A percentile compares a stretch with the other conserved stretches of the same genome.
These are phyloP conservation scores for Acer saccharum DNA, from an alignment of 345 rosid genomes.

Conservation along the genomic window DNA sequence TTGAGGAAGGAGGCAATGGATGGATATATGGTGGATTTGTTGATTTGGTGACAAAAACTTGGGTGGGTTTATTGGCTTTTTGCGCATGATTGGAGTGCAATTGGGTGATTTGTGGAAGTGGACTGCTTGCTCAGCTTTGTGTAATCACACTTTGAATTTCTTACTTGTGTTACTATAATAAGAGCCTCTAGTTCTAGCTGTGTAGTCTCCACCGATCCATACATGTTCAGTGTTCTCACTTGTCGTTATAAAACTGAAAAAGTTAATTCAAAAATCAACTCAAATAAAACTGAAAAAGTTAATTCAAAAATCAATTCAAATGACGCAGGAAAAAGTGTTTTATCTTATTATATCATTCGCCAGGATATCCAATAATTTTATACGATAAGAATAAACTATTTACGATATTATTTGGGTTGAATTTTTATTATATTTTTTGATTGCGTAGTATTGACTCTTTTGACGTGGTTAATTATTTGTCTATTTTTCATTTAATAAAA, in stretches of 20 bases:
- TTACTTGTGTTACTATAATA: neutral
- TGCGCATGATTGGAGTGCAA: conserved; percentile 16
- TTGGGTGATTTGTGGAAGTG: conserved; percentile 1
- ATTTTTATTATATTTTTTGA: no score
- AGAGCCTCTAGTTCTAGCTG: neutral
- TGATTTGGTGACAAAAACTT: conserved; percentile 13
- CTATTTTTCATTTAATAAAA: no score
- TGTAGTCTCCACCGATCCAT: neutral
- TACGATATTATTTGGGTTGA: no score
- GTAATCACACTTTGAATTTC: neutral
- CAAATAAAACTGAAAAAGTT: no score
- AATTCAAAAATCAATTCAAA: no score
- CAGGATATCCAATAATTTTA: no score
- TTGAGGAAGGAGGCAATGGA: neutral
- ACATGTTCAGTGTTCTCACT: neutral
- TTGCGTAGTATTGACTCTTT: no score
- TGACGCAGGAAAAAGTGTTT: no score
- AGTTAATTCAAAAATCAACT: no score
- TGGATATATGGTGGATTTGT: conserved; percentile 8
- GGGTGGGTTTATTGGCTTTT: conserved; percentile 4
- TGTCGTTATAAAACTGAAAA: neutral
- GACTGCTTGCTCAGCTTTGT: conserved; percentile 5
- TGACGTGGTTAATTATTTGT: no score
- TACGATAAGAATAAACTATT: no score
- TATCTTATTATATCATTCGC: no score